Conservation (phyloP, 192 early-diverging fungal species). For the Umbelopsis isabellina region DNA sequence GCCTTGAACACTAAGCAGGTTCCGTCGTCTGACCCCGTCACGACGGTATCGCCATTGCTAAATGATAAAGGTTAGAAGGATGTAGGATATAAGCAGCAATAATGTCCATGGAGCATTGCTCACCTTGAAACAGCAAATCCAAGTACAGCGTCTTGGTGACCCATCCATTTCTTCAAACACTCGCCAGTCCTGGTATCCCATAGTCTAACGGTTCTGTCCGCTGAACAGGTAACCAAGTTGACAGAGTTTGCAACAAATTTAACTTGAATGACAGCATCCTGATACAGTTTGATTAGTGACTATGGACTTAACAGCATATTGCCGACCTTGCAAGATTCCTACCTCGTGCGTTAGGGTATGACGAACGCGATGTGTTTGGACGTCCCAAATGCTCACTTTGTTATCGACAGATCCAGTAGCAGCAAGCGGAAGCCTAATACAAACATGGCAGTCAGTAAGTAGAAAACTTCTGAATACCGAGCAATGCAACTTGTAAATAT, state of each 20-base stretch:
- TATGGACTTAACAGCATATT: not conserved
- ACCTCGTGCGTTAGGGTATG: constrained; percentile 79
- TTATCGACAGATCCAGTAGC: constrained; percentile 90
- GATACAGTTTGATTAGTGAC: not conserved
- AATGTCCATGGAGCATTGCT: not conserved
- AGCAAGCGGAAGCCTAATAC: constrained; percentile 64
- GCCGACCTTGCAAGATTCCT: constrained; percentile 15
- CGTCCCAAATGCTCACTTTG: constrained; percentile 91
- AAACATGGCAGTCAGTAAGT: not conserved
- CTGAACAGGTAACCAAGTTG: constrained; percentile 73
- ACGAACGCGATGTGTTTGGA: constrained; percentile 81
- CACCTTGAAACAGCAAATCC: constrained; percentile 74
- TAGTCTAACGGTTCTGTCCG: constrained; percentile 77
- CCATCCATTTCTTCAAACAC: constrained; percentile 71
- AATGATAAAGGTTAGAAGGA: not conserved
- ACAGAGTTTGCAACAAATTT: constrained; percentile 73
- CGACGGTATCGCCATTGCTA: constrained; percentile 68
- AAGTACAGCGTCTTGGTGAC: constrained; percentile 88
- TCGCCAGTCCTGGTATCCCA: constrained; percentile 94
- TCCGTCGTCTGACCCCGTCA: constrained; percentile 88
- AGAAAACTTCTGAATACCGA: not conserved
- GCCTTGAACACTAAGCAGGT: constrained; percentile 68
- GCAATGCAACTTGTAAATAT: not conserved
- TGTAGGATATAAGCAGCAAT: not conserved
- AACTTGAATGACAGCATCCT: constrained; percentile 84